Evolutionary conservation across 2,329 filamentous ascomycete genomes (phyloP).

Genomic region (Sporothrix inflata): DNA sequence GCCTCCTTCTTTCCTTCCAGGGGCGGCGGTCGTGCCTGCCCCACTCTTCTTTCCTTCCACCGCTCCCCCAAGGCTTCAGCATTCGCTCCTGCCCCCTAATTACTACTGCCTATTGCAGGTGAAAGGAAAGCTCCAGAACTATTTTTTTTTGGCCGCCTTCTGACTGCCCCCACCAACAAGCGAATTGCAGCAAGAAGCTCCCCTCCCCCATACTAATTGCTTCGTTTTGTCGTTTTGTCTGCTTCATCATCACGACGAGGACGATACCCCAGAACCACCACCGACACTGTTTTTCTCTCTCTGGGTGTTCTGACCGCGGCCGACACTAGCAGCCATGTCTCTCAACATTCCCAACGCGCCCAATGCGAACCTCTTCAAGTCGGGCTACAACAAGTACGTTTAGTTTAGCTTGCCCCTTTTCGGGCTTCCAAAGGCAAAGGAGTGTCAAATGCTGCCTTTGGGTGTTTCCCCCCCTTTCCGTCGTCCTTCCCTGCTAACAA

Average conservation of each 20-base stretch:
- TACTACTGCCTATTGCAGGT: conserved; percentile 15
- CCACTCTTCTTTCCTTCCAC: conserved; percentile 15
- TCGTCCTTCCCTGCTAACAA: conserved; percentile 35
- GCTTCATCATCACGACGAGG: conserved; percentile 16
- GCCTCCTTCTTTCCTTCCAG: neutral
- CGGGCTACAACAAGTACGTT: conserved; percentile 89
- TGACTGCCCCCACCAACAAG: conserved; percentile 19
- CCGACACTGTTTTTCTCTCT: neutral
- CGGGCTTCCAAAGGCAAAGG: conserved; percentile 27
- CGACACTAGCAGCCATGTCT: conserved; percentile 67
- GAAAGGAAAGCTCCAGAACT: conserved; percentile 31
- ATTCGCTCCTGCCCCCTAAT: conserved; percentile 17
- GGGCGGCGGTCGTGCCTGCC: neutral
- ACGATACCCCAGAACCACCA: conserved; percentile 8
- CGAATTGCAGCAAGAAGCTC: conserved; percentile 23
- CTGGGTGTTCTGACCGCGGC: neutral
- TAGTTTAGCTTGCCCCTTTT: conserved; percentile 35
- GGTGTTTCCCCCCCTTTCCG: conserved; percentile 18
- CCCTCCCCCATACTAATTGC: conserved; percentile 9
- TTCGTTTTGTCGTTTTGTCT: conserved; percentile 14
- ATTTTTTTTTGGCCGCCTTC: conserved; percentile 31
- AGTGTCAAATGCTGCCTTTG: neutral
- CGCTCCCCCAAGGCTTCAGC: conserved; percentile 28
- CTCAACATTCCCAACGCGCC: conserved; percentile 94
- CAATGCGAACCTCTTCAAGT: conserved; percentile 91